phyloP scores from a whole-genome alignment of 2,329 filamentous ascomycete genomes.

The Thelonectria discophora region DNA sequence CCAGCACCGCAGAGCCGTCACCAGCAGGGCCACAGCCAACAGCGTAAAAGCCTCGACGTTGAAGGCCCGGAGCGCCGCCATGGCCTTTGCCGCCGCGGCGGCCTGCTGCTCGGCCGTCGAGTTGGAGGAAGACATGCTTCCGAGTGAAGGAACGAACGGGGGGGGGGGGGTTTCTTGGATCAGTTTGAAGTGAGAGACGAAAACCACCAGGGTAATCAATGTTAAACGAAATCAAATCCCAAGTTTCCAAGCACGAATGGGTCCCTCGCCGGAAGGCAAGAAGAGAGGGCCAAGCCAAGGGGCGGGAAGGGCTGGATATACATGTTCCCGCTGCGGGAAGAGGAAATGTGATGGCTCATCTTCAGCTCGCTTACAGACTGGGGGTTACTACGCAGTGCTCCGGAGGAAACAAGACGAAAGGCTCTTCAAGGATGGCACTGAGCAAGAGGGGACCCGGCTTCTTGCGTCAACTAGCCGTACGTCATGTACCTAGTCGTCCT shows the following conservation, averaged over 20 bases:
- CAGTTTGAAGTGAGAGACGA: background rate
- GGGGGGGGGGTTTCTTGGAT: background rate
- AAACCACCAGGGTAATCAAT: conserved; percentile 1
- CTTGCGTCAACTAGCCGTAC: conserved; percentile 2
- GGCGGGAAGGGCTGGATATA: background rate
- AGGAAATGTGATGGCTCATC: background rate
- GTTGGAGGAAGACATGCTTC: conserved; percentile 20
- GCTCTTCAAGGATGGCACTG: background rate
- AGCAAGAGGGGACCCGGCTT: conserved; percentile 1
- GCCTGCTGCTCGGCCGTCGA: conserved; percentile 31
- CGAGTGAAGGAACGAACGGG: background rate
- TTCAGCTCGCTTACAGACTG: background rate
- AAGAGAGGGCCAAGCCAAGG: background rate
- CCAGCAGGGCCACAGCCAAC: conserved; percentile 57
- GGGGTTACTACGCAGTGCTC: too few species aligned
- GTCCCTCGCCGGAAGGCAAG: background rate
- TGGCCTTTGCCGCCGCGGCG: conserved; percentile 37
- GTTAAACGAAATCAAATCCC: background rate
- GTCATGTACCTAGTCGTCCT: background rate
- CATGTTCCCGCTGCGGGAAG: background rate
- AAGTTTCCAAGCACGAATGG: too few species aligned
- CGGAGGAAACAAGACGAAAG: background rate
- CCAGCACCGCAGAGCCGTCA: conserved; percentile 61
- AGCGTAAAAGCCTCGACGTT: conserved; percentile 53
- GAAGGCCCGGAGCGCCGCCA: conserved; percentile 39